Percentiles rank a stretch among this genome's conserved stretches.
Evolutionary conservation across 768 basidiomycete species (phyloP).

Genomic region (Rhodotorula toruloides): DNA sequence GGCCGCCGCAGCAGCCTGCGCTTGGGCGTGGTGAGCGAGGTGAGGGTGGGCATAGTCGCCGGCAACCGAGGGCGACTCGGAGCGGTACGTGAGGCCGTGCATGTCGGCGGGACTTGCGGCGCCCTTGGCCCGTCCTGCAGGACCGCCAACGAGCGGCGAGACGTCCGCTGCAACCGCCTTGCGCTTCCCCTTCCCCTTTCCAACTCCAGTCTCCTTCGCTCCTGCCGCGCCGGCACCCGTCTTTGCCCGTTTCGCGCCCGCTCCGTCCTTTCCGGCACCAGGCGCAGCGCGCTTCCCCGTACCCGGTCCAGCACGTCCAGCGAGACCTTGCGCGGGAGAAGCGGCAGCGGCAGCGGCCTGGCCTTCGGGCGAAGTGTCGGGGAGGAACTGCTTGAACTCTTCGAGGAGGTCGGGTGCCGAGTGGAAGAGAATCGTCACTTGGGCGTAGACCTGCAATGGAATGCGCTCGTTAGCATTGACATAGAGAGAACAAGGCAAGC

Average conservation of each 20-base stretch:
- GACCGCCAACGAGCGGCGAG: conserved; percentile 8
- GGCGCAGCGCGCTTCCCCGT: conserved; percentile 20
- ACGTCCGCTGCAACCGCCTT: conserved; percentile 27
- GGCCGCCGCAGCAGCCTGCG: conserved; percentile 8
- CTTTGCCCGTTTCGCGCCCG: conserved; percentile 16
- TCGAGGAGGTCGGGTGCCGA: conserved; percentile 37
- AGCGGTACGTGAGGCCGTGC: conserved; percentile 8
- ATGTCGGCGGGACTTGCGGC: conserved; percentile 18
- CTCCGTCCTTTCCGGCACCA: not conserved
- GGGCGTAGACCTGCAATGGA: conserved; percentile 33
- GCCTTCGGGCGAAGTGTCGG: conserved; percentile 34
- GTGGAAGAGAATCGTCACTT: conserved; percentile 40
- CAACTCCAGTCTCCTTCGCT: not conserved
- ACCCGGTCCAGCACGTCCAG: not conserved
- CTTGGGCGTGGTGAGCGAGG: conserved; percentile 16
- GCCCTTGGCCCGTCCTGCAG: conserved; percentile 8
- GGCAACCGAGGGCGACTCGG: conserved; percentile 12
- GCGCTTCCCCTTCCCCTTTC: conserved; percentile 29
- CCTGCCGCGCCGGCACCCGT: not conserved
- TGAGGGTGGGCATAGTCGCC: not conserved
- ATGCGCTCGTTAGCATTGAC: not conserved
- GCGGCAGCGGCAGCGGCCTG: not conserved
- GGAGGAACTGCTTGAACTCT: conserved; percentile 41
- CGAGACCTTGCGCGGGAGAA: not conserved
- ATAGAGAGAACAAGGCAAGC: not conserved